Conservation (phyloP, 257 asterid genomes). For the Cordia subcordata region DNA sequence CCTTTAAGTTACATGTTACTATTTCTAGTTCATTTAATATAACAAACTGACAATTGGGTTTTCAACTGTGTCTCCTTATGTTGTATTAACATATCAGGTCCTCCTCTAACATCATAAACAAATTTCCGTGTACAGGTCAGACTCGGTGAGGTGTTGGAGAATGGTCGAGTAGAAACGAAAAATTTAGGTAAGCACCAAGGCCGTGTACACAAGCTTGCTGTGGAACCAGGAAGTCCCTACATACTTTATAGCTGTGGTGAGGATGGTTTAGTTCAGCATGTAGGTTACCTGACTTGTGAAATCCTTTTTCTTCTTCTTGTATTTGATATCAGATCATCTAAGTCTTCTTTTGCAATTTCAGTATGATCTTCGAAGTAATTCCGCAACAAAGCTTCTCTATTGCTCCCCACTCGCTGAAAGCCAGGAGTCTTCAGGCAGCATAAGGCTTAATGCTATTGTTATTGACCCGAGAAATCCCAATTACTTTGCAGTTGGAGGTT, state of each 20-base stretch:
- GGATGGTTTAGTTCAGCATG: conserved; percentile 76
- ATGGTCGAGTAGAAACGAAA: conserved; percentile 60
- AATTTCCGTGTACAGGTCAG: conserved; percentile 51
- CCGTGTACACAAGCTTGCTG: conserved; percentile 80
- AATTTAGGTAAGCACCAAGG: conserved; percentile 64
- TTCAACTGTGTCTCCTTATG: no score
- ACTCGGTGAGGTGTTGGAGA: conserved; percentile 54
- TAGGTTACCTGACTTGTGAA: conserved; percentile 26
- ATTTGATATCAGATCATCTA: conserved; percentile 5
- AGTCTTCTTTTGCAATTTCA: conserved; percentile 36
- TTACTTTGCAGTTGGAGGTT: conserved; percentile 66
- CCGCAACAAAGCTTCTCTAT: conserved; percentile 57
- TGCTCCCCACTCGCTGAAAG: conserved; percentile 41
- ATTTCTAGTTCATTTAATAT: no score
- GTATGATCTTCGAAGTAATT: conserved; percentile 70
- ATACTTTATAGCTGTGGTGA: conserved; percentile 80
- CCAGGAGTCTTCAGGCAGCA: conserved; percentile 25
- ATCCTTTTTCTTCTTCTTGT: conserved; percentile 1
- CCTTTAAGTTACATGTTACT: no score
- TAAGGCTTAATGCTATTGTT: conserved; percentile 57
- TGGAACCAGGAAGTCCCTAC: conserved; percentile 76
- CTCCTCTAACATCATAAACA: no score
- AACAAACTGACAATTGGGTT: no score
- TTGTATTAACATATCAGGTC: no score
- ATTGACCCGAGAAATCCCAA: conserved; percentile 82